phyloP scores from a whole-genome alignment of 2,329 filamentous ascomycete genomes.

The Calonectria fujianensis region DNA sequence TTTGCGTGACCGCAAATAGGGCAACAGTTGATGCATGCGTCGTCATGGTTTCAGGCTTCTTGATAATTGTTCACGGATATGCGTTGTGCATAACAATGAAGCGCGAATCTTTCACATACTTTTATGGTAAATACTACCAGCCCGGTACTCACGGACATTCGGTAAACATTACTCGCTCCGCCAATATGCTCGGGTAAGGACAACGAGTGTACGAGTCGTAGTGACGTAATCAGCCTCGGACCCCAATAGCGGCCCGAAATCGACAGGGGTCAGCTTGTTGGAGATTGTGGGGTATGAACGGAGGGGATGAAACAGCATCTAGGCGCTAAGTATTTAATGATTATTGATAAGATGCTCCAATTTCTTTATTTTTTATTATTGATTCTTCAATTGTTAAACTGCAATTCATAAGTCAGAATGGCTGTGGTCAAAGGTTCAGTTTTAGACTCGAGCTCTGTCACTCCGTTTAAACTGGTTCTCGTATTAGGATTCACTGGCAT shows the following conservation, averaged over 20 bases:
- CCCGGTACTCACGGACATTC: not conserved
- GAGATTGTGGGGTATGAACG: not conserved
- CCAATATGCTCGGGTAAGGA: not conserved
- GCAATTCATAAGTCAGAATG: not conserved
- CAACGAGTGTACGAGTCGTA: not conserved
- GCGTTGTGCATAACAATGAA: too few relatives aligned
- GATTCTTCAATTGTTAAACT: too few relatives aligned
- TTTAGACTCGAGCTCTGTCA: not conserved
- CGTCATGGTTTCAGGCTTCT: not conserved
- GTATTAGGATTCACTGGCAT: not conserved
- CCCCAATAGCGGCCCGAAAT: not conserved
- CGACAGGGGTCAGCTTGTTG: not conserved
- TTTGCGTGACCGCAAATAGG: constrained; percentile 1
- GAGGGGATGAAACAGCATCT: not conserved
- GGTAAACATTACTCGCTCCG: not conserved
- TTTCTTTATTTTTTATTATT: too few relatives aligned
- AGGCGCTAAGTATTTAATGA: not conserved
- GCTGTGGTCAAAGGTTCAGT: not conserved
- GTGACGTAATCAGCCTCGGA: not conserved
- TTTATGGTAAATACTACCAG: not conserved
- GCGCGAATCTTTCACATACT: not conserved
- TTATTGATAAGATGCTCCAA: too few relatives aligned
- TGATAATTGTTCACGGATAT: not conserved
- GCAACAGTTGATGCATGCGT: not conserved
- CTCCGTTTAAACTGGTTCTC: not conserved